A percentile compares a stretch with the other conserved stretches of the same genome.
phyloP scores from a whole-genome alignment of 179 eudicot genomes.

The Pouteria campechiana region DNA sequence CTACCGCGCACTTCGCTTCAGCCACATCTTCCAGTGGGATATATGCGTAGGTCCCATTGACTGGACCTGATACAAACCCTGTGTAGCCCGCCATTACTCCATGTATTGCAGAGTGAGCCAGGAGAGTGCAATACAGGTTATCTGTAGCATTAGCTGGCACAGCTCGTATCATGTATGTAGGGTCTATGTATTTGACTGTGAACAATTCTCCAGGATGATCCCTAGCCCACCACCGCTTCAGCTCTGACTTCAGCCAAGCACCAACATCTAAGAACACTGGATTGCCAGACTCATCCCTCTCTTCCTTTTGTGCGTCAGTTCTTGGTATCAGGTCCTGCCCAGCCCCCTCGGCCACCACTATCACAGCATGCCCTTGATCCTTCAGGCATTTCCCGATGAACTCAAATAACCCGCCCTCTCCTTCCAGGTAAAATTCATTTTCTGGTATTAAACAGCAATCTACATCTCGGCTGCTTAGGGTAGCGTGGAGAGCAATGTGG shows the following conservation, averaged over 20 bases:
- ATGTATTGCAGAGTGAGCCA: conserved; percentile 78
- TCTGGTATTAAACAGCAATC: conserved; percentile 83
- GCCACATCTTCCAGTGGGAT: conserved; percentile 66
- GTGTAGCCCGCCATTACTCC: conserved; percentile 83
- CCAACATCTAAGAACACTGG: conserved; percentile 67
- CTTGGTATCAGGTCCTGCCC: conserved; percentile 62
- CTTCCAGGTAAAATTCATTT: conserved; percentile 52
- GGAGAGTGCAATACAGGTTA: conserved; percentile 52
- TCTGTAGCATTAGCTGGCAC: conserved; percentile 72
- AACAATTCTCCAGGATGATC: conserved; percentile 43
- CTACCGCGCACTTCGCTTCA: conserved; percentile 35
- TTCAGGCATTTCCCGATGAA: conserved; percentile 33
- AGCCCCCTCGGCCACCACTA: conserved; percentile 83
- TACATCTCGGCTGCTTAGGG: conserved; percentile 72
- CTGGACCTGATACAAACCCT: conserved; percentile 56
- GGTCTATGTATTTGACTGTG: conserved; percentile 71
- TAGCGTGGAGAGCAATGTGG: conserved; percentile 68
- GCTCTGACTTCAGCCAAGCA: conserved; percentile 56
- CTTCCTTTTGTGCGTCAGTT: conserved; percentile 24
- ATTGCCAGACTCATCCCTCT: conserved; percentile 70
- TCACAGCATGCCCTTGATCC: conserved; percentile 51
- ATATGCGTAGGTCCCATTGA: conserved; percentile 61
- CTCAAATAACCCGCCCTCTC: conserved; percentile 66
- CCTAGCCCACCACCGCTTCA: conserved; percentile 59
- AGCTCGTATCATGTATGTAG: conserved; percentile 80